These are phyloP conservation scores for Sonneratia caseolaris DNA, from an alignment of 345 rosid genomes.

Conservation along the genomic window DNA sequence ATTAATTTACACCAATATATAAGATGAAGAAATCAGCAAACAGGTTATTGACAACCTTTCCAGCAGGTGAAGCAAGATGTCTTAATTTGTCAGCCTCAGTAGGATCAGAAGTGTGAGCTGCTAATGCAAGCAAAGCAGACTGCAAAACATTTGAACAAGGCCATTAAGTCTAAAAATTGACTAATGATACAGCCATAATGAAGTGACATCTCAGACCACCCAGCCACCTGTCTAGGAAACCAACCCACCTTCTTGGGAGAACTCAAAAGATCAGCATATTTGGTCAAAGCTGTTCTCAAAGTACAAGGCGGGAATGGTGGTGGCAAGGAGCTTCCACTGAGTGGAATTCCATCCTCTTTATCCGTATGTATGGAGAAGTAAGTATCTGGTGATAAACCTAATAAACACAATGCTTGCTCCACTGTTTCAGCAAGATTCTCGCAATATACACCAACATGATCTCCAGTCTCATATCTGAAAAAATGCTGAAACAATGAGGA, in stretches of 20 bases:
- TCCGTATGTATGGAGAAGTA: constrained; percentile 63
- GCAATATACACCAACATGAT: constrained; percentile 61
- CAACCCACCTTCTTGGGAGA: constrained; percentile 69
- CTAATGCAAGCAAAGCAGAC: constrained; percentile 84
- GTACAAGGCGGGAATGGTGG: constrained; percentile 87
- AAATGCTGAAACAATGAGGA: background rate
- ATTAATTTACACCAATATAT: background rate
- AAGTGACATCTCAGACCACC: background rate
- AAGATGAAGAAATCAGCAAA: background rate
- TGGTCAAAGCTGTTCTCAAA: constrained; percentile 52
- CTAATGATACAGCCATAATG: constrained; percentile 3
- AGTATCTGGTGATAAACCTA: constrained; percentile 57
- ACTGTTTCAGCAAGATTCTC: constrained; percentile 65
- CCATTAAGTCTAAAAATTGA: constrained; percentile 1
- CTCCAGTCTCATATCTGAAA: constrained; percentile 67
- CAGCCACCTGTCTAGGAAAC: background rate
- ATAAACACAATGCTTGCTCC: constrained; percentile 59
- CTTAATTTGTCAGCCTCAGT: constrained; percentile 55
- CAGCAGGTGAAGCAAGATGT: constrained; percentile 49
- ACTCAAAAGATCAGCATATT: constrained; percentile 64
- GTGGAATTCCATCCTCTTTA: constrained; percentile 63
- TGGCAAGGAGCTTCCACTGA: constrained; percentile 51
- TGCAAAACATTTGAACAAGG: constrained; percentile 16
- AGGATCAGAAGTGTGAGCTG: constrained; percentile 83
- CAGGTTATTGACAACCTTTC: constrained; percentile 38